Base-by-base conservation (phyloP, 257 asterid genomes). In the Leptodermis oblonga region DNA sequence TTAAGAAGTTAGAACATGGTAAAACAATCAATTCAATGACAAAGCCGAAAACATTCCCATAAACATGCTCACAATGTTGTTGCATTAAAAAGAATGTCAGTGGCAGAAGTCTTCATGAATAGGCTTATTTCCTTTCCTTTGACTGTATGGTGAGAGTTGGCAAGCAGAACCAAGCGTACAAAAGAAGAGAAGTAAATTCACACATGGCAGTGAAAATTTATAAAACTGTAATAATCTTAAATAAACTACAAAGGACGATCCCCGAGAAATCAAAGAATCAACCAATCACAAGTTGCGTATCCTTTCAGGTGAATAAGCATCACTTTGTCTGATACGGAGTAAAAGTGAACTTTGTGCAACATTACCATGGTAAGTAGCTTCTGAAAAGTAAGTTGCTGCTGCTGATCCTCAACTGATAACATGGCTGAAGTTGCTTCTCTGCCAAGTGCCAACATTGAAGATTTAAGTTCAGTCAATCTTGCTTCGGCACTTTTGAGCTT, bases 351-450 rank as follows among this genome's bases (percentile, higher is more conserved):
- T 62, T 67, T 52, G 37, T 7, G 3, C 13, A 42, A 25, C 74
- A 46, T 76, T 85, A 93, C 97, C 95, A 88, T 78, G 67, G 86
- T 78, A 14, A 84, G 87, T 80, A 93, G 88, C 89, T 88, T 93
- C 23, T 82, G 87, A 72, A 82, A 85, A 80, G 96, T 87, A 48
- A 83, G 62, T 77, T 90, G 91, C 66, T 90, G 92, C 73, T 93
- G 99, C 74, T 88, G 86, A 68, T 85, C 88, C 87, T 93, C 96
- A 2, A 93, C 97, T 1, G 94, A 86, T 53, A 82, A 70, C 99
- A 90, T 90, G 62, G 99, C 96, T 46, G 88, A 84, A 68, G 89
- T 81, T 59, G 99, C 99, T 81, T 93, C 99, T 82, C 74, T 83
- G 68, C 99, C 99, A 70, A 93, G 87, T 53, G 86, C 75, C 85